Base-by-base conservation (phyloP, 768 basidiomycete species). In the Hydnum rufescens region DNA sequence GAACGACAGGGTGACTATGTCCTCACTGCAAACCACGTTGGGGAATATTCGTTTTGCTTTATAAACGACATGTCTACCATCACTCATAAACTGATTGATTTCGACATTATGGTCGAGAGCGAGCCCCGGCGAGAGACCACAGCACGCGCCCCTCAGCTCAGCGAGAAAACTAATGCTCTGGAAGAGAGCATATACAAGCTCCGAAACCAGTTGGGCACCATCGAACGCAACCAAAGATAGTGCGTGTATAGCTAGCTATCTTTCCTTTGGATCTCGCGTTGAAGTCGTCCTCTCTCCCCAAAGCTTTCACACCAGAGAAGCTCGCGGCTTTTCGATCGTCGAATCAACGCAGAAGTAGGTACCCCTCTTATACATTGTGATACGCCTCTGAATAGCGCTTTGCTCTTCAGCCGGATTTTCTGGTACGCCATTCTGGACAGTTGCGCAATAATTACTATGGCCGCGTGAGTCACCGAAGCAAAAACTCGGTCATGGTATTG, bases 1-100 rank as follows among this genome's bases (percentile, higher is more conserved):
- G 93, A 97, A 61, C 80, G 86, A 30, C 89, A 95, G 58, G 95
- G 95, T 31, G 95, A 99, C 76, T 97, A 82, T 61, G 87, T 99
- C 52, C 74, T 97, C 56, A 97, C 95, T 3, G 95, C 89, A 19
- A 93, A 95, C 67, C 75, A 75, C 19, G 73, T 80, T 64, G 86
- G 86, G 59, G 86, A 89, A 73, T 89, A 88, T 63, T 64, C 92
- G 3, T 97, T 99, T 71, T 97, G 93, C 69, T 95, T 97, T 64
- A 85, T 89, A 63, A 99, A 99, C 64, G 92, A 96, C 70, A 93
- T 93, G 74, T 85, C 82, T 25, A 86, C 87, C 3, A 72, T 95
- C 58, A 83, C 86, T 8, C 87, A 89, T 68, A 97, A 97, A 66
- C 75, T 97, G 46, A 75, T 99, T 60, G 86, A 89, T 67, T 84